Evolutionary conservation across 495 filamentous ascomycete genomes (phyloP), one percentile per base, ranked within the genome.

Genomic region (Neurospora sublineolata): DNA sequence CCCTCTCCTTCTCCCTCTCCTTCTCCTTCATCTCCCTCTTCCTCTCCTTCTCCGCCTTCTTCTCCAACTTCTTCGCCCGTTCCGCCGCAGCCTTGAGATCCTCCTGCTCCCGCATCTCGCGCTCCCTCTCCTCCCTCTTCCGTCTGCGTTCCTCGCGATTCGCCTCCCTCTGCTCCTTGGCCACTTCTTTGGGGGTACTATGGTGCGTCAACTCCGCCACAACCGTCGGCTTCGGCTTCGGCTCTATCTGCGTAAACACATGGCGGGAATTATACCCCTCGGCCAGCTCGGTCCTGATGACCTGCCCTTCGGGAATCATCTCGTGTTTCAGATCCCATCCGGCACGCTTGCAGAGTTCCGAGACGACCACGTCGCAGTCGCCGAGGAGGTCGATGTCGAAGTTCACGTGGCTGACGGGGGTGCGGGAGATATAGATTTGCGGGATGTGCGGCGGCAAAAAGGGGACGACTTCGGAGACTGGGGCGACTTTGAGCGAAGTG

Each of bases 331-430:
- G 79, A n/a, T 91, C 87, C 95, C 95, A 99, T 3, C 92, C 92
- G 2, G 89, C 91, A 16, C 92, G 86, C 33, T 91, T 87, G 77
- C 92, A 95, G 33, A 99, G 89, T 82, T 98, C 96, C 0, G 89
- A 88, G 3, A 98, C 93, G 39, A 98, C 89, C 23, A 92, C 87
- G 77, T 99, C 95, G 79, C 95, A 97, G 75, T 97, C 93, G 36
- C 95, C 95, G 60, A 97, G 85, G 52, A 99, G 83, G 80, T 97
- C 93, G 71, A 99, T 91, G 80, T 99, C 95, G 68, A 99, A 99
- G 74, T 94, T 91, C 70, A 96, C 89, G 77, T 98, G 95, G 6
- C 85, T 85, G 36, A 97, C 92, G 33, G 92, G 91, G 84, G 91
- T 93, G 69, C 93, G 88, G 20, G 90, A 93, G 73, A 99, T 95